A percentile compares a stretch with the other conserved stretches of the same genome.
These are phyloP conservation scores for Penicillium nordicum DNA, from an alignment of 2,329 filamentous ascomycete species.

Conservation along the genomic window DNA sequence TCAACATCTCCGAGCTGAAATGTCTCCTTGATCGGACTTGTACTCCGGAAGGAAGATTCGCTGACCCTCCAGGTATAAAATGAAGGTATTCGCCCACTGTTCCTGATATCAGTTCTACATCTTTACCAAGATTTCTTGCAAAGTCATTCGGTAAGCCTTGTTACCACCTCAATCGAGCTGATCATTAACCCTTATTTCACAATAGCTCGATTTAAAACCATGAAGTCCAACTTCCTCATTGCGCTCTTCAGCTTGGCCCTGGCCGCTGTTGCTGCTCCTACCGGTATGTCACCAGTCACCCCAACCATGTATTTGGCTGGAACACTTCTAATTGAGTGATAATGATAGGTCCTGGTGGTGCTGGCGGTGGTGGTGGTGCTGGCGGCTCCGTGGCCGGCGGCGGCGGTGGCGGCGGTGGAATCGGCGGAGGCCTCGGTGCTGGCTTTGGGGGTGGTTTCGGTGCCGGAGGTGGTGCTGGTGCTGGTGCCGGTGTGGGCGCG, in stretches of 20 bases:
- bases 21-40: neutral
- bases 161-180: neutral
- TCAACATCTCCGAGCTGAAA: neutral
- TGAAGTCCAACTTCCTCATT: slow-evolving; percentile 7
- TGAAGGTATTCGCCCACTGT: neutral
- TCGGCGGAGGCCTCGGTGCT: slow-evolving; percentile 1
- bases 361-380: neutral
- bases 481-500: neutral
- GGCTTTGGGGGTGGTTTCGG: slow-evolving; percentile 3
- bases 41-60: neutral
- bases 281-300: neutral
- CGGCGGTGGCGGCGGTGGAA: slow-evolving; percentile 2
- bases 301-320: too few species aligned
- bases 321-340: neutral
- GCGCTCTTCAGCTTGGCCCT: slow-evolving; percentile 2
- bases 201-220: neutral
- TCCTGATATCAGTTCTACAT: neutral
- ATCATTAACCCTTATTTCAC: neutral
- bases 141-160: neutral
- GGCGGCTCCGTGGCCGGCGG: neutral
- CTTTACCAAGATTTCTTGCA: too few species aligned
- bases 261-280: slow-evolving; percentile 4
- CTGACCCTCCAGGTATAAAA: neutral
- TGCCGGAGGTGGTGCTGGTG: neutral
- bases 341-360: neutral